phyloP scores from a whole-genome alignment of 2,329 filamentous ascomycete species.

The Thelonectria discophora region DNA sequence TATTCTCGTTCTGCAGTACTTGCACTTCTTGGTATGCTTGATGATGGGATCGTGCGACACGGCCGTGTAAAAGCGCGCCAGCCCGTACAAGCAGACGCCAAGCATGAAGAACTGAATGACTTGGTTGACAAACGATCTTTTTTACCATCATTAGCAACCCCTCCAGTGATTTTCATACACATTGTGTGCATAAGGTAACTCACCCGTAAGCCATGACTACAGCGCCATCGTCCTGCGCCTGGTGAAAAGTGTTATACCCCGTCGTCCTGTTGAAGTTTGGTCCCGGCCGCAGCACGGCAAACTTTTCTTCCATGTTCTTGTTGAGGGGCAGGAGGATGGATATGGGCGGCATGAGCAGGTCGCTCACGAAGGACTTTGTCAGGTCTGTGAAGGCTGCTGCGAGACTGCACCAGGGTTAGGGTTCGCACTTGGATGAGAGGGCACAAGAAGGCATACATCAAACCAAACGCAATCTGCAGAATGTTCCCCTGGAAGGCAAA shows the following conservation, averaged over 20 bases:
- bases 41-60: slow-evolving; percentile 73
- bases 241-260: slow-evolving; percentile 75
- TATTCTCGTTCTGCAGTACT: slow-evolving; percentile 71
- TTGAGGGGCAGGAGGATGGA: slow-evolving; percentile 74
- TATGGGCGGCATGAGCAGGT: slow-evolving; percentile 74
- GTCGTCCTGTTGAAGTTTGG: slow-evolving; percentile 59
- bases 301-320: slow-evolving; percentile 78
- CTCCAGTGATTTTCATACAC: no score
- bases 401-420: slow-evolving; percentile 55
- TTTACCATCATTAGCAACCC: no score
- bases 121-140: slow-evolving; percentile 66
- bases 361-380: slow-evolving; percentile 76
- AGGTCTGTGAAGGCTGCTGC: slow-evolving; percentile 76
- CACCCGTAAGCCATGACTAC: slow-evolving; percentile 77
- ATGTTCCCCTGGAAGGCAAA: slow-evolving; percentile 80
- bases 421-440: neutral
- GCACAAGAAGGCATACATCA: slow-evolving; percentile 65
- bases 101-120: slow-evolving; percentile 72
- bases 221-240: slow-evolving; percentile 75
- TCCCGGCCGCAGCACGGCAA: slow-evolving; percentile 69
- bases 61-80: slow-evolving; percentile 70
- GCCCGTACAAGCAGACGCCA: slow-evolving; percentile 70
- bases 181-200: slow-evolving; percentile 33
- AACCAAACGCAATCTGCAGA: slow-evolving; percentile 76
- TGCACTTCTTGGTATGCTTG: slow-evolving; percentile 74